These are phyloP conservation scores for Fusarium liriodendri DNA, from an alignment of 2,329 filamentous ascomycete genomes.

Conservation along the genomic window DNA sequence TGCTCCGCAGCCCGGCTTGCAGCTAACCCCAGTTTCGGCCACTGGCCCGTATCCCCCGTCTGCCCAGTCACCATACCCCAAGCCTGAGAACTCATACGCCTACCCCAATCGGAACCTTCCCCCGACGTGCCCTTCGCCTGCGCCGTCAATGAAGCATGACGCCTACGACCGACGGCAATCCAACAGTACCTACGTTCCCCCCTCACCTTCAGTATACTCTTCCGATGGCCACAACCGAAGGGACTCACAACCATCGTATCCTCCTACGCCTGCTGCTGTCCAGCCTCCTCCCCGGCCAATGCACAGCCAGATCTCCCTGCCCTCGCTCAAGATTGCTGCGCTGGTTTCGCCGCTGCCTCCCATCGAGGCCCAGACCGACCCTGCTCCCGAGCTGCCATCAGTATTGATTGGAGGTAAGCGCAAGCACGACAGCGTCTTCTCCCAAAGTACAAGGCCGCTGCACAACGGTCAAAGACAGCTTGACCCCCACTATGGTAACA, in stretches of 20 bases:
- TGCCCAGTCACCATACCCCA: slow-evolving; percentile 55
- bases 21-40: slow-evolving; percentile 51
- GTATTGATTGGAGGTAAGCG: slow-evolving; percentile 50
- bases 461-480: slow-evolving; percentile 53
- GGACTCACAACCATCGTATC: slow-evolving; percentile 46
- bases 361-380: slow-evolving; percentile 50
- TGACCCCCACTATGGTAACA: slow-evolving; percentile 46
- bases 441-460: slow-evolving; percentile 46
- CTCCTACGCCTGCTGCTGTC: slow-evolving; percentile 42
- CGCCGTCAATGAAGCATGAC: slow-evolving; percentile 47
- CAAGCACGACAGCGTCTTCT: slow-evolving; percentile 51
- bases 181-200: slow-evolving; percentile 52
- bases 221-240: slow-evolving; percentile 45
- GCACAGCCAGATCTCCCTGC: slow-evolving; percentile 44
- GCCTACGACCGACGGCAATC: slow-evolving; percentile 52
- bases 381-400: slow-evolving; percentile 40
- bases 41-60: slow-evolving; percentile 49
- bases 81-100: slow-evolving; percentile 50
- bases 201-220: slow-evolving; percentile 51
- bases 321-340: slow-evolving; percentile 52
- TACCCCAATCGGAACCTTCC: slow-evolving; percentile 46
- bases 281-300: slow-evolving; percentile 40
- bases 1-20: slow-evolving; percentile 47
- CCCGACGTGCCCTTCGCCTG: slow-evolving; percentile 47
- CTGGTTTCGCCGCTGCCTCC: slow-evolving; percentile 50